phyloP scores from a whole-genome alignment of 257 asterid species.

The Leptodermis oblonga region DNA sequence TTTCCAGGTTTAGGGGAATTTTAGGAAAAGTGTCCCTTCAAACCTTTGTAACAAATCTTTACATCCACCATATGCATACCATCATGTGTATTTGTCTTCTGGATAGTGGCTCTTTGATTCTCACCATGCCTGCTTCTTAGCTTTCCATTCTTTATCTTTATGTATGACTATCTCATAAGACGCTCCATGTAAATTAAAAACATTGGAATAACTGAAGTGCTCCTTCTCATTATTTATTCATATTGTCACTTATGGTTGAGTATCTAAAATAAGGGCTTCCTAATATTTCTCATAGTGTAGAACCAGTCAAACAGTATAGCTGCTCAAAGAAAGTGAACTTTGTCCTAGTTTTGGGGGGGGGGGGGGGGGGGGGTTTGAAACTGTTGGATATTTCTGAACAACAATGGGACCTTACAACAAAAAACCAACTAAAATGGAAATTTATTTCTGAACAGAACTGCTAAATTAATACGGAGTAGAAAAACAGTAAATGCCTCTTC shows the following conservation, averaged over 20 bases:
- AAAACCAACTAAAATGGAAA: too few relatives aligned
- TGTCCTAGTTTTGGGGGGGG: neutral
- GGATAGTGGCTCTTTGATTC: neutral
- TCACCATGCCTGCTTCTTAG: neutral
- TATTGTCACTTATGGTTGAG: neutral
- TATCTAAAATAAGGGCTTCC: neutral
- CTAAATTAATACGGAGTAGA: too few relatives aligned
- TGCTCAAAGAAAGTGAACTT: neutral
- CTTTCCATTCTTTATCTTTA: neutral
- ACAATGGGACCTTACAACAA: too few relatives aligned
- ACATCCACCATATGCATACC: too few relatives aligned
- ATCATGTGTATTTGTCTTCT: neutral
- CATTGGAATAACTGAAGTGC: neutral
- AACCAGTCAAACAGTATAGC: neutral
- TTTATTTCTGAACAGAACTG: too few relatives aligned
- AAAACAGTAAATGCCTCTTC: too few relatives aligned
- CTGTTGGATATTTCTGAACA: too few relatives aligned
- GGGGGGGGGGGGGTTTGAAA: too few relatives aligned
- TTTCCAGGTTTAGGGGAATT: too few relatives aligned
- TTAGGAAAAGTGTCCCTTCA: too few relatives aligned
- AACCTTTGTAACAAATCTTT: too few relatives aligned
- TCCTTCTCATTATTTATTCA: neutral
- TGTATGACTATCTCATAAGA: neutral
- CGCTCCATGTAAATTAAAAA: neutral
- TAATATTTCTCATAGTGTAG: neutral